Percentiles rank a stretch among this genome's conserved stretches.
Evolutionary conservation across 768 basidiomycete genomes (phyloP).

Genomic region (Chalciporus pseudorubinellus): DNA sequence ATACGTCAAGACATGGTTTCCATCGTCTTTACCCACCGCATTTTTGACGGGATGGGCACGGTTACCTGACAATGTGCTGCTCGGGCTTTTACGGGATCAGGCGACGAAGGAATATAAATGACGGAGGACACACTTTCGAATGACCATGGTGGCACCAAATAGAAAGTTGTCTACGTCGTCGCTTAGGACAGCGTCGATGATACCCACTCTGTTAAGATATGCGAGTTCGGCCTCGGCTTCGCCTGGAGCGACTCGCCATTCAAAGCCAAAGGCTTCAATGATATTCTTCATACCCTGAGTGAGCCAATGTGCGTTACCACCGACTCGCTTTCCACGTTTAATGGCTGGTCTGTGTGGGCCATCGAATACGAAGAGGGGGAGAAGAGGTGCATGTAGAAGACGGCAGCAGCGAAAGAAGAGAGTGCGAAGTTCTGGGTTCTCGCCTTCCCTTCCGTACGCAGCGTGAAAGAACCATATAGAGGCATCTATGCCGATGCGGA

Average conservation of each 20-base stretch:
- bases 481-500: conserved; percentile 84
- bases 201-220: conserved; percentile 73
- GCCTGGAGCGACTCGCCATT: conserved; percentile 81
- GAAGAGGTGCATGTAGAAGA: conserved; percentile 72
- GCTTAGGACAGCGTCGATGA: conserved; percentile 85
- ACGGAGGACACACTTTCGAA: conserved; percentile 65
- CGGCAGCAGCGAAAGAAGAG: conserved; percentile 83
- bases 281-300: conserved; percentile 76
- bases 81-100: conserved; percentile 45
- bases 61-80: conserved; percentile 72
- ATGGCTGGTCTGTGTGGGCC: conserved; percentile 78
- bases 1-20: conserved; percentile 58
- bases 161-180: conserved; percentile 94
- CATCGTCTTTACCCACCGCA: conserved; percentile 66
- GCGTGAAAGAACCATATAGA: conserved; percentile 77
- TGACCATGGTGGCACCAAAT: conserved; percentile 80
- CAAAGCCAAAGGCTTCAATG: conserved; percentile 77
- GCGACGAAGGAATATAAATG: neutral
- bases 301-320: conserved; percentile 59
- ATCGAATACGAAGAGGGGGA: conserved; percentile 91
- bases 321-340: conserved; percentile 76
- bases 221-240: conserved; percentile 96
- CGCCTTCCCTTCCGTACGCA: conserved; percentile 71
- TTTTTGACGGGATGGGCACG: conserved; percentile 60
- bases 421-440: conserved; percentile 84